Evolutionary conservation across 306 rosid species (phyloP).

Genomic region (Abrus pulchellus): DNA sequence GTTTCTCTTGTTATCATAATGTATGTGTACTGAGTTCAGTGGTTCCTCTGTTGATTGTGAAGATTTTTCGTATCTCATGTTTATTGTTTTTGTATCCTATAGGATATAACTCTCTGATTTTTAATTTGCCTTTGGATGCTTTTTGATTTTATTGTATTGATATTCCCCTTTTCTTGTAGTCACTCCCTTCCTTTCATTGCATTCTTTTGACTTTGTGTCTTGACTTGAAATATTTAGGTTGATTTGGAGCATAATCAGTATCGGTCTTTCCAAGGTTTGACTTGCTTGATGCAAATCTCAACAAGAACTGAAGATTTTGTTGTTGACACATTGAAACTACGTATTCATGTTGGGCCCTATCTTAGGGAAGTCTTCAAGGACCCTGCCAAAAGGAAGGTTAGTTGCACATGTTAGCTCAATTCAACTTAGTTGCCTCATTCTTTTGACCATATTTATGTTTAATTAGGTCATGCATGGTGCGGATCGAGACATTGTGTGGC

Average conservation of each 20-base stretch:
- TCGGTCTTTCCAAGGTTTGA: constrained; percentile 96
- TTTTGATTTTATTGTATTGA: neutral
- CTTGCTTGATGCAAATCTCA: constrained; percentile 97
- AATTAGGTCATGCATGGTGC: constrained; percentile 99
- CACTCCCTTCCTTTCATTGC: constrained; percentile 14
- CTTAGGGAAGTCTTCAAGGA: constrained; percentile 93
- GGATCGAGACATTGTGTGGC: constrained; percentile 90
- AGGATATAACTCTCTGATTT: neutral
- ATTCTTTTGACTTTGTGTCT: constrained; percentile 37
- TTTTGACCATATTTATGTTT: constrained; percentile 47
- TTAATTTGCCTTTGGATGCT: constrained; percentile 12
- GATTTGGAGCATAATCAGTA: constrained; percentile 98
- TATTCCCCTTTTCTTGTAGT: neutral
- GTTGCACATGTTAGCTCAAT: constrained; percentile 19
- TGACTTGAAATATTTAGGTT: constrained; percentile 62
- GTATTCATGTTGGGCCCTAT: constrained; percentile 86
- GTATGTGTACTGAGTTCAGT: constrained; percentile 3
- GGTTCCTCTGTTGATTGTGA: neutral
- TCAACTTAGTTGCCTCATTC: neutral
- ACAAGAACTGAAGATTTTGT: constrained; percentile 93
- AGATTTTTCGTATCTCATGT: neutral
- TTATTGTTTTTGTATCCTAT: neutral
- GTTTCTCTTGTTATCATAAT: constrained; percentile 34
- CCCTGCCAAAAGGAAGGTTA: constrained; percentile 89
- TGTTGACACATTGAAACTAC: constrained; percentile 91